phyloP scores from a whole-genome alignment of 805 yeast genomes.

The Ogataea nakhonphanomensis region DNA sequence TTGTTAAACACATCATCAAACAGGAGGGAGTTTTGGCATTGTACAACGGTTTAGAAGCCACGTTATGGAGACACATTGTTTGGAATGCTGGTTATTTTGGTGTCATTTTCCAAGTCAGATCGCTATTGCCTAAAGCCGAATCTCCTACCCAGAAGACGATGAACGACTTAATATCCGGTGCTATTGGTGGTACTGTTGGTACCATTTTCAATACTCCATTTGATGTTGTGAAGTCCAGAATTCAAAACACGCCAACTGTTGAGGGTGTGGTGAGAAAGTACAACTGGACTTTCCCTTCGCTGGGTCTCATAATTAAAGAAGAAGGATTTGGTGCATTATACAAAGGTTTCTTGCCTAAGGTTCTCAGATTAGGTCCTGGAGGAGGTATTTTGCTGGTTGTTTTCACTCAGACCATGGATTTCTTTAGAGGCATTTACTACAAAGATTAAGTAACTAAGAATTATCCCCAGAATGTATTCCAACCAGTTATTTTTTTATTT shows the following conservation, averaged over 20 bases:
- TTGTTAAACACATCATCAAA: slow-evolving; percentile 65
- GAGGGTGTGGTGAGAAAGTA: slow-evolving; percentile 82
- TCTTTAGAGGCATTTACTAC: slow-evolving; percentile 64
- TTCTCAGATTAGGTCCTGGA: slow-evolving; percentile 96
- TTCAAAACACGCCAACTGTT: slow-evolving; percentile 66
- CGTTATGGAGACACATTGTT: slow-evolving; percentile 91
- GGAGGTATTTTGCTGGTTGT: slow-evolving; percentile 98
- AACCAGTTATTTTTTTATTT: too few species aligned
- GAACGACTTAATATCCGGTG: slow-evolving; percentile 88
- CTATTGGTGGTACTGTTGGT: slow-evolving; percentile 96
- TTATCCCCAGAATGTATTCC: not conserved
- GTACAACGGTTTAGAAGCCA: slow-evolving; percentile 94
- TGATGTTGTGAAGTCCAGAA: slow-evolving; percentile 95
- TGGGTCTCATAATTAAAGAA: slow-evolving; percentile 71
- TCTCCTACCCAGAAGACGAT: slow-evolving; percentile 69
- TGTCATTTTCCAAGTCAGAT: slow-evolving; percentile 81
- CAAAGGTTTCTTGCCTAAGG: slow-evolving; percentile 97
- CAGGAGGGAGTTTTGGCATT: slow-evolving; percentile 77
- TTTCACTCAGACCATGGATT: slow-evolving; percentile 93
- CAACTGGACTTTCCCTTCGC: slow-evolving; percentile 86
- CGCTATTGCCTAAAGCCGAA: slow-evolving; percentile 73
- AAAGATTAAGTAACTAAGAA: slow-evolving; percentile 17
- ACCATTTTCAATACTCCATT: slow-evolving; percentile 95
- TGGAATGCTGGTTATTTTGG: slow-evolving; percentile 99
- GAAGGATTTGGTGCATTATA: slow-evolving; percentile 92